Evolutionary conservation across 257 asterid genomes (phyloP).

Genomic region (Forsythia suspensa): DNA sequence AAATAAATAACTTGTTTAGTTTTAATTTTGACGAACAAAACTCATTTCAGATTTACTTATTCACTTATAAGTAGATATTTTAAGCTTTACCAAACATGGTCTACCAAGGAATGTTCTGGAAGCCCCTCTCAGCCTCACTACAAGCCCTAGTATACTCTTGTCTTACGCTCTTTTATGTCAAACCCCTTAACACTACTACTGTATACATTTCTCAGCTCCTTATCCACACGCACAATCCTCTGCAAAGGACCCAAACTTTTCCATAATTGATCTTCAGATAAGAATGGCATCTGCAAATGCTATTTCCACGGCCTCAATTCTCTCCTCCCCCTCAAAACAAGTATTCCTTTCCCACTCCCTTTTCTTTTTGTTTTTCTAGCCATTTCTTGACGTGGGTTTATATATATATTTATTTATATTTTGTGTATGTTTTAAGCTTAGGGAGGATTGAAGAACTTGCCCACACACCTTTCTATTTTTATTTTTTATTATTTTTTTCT

Average conservation of each 20-base stretch:
- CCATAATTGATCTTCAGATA: background rate
- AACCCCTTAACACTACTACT: background rate
- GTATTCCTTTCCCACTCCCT: slow-evolving; percentile 26
- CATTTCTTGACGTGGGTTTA: background rate
- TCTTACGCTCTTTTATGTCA: background rate
- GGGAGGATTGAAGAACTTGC: too few relatives aligned
- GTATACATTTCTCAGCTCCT: slow-evolving; percentile 14
- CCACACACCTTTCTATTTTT: too few relatives aligned
- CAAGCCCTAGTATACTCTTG: background rate
- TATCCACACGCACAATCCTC: slow-evolving; percentile 32
- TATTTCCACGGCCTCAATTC: slow-evolving; percentile 63
- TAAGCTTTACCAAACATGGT: background rate
- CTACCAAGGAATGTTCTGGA: background rate
- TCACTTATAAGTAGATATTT: background rate
- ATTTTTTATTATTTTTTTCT: background rate
- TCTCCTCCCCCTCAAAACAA: slow-evolving; percentile 58
- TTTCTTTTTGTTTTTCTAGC: background rate
- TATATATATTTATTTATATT: too few relatives aligned
- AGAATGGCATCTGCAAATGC: slow-evolving; percentile 90
- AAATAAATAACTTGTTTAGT: too few relatives aligned
- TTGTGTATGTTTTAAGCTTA: slow-evolving; percentile 1
- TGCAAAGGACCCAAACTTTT: slow-evolving; percentile 4
- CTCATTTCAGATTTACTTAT: background rate
- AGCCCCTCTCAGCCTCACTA: background rate
- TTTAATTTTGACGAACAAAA: background rate